Conservation (phyloP, 108 stramenopile genomes). For the Conticribra weissflogii region DNA sequence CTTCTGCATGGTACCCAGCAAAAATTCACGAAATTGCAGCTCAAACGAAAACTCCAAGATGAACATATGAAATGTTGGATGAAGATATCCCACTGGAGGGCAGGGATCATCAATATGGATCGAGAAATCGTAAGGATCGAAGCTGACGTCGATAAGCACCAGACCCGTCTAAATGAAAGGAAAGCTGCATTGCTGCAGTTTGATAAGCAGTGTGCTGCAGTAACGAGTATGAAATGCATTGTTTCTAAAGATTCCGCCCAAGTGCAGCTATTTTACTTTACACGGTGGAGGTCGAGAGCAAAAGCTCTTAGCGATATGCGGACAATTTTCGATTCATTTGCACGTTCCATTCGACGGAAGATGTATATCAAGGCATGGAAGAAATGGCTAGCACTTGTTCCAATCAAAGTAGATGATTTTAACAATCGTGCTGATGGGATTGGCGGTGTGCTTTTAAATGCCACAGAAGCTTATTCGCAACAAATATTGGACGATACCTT, state of each 20-base stretch:
- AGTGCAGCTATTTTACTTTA: constrained; percentile 11
- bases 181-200: constrained; percentile 25
- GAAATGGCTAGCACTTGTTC: background rate
- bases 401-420: background rate
- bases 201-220: constrained; percentile 27
- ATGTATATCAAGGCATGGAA: background rate
- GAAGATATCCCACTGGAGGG: constrained; percentile 20
- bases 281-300: constrained; percentile 7
- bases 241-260: constrained; percentile 24
- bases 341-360: background rate
- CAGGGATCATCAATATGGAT: constrained; percentile 31
- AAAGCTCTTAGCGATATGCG: background rate
- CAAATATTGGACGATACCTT: constrained; percentile 3
- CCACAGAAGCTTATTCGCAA: background rate
- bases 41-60: constrained; percentile 23
- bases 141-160: constrained; percentile 14
- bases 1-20: constrained; percentile 52
- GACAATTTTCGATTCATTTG: constrained; percentile 13
- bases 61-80: constrained; percentile 20
- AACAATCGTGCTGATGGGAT: constrained; percentile 4
- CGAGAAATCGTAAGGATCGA: constrained; percentile 1
- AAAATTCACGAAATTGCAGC: constrained; percentile 37
- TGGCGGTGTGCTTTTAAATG: constrained; percentile 4
- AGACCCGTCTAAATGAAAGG: constrained; percentile 20
- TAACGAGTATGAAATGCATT: constrained; percentile 23